Conservation (phyloP, 2,329 filamentous ascomycete genomes). For the Ceratocystis albifundus region DNA sequence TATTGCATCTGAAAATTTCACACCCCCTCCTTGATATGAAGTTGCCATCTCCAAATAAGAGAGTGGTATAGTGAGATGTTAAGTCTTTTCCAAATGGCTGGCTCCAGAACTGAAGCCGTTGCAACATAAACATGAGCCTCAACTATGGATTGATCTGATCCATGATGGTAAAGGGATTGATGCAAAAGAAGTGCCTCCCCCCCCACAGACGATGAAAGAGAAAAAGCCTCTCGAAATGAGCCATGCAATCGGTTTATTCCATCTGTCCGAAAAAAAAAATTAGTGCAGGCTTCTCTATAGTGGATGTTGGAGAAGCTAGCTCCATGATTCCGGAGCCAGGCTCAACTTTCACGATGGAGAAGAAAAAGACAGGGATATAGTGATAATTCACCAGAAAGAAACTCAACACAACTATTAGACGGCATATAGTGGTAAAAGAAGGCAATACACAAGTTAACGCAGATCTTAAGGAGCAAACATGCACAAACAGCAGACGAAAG, state of each 20-base stretch:
- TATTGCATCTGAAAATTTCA: neutral
- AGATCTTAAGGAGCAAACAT: neutral
- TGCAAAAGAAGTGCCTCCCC: neutral
- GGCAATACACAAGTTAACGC: neutral
- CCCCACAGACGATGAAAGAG: neutral
- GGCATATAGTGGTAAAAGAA: neutral
- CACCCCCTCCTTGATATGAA: neutral
- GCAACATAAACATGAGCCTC: neutral
- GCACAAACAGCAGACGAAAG: neutral
- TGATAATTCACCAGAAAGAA: neutral
- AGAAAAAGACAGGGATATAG: neutral
- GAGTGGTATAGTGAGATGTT: neutral
- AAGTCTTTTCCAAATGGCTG: neutral
- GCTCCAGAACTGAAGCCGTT: neutral
- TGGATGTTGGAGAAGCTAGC: conserved; percentile 12
- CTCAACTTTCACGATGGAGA: conserved; percentile 8
- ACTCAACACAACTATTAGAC: neutral
- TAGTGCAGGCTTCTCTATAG: neutral
- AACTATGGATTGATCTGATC: neutral
- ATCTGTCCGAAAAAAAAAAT: conserved; percentile 5
- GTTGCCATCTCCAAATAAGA: no score
- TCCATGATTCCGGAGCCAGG: conserved; percentile 17
- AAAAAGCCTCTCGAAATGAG: neutral
- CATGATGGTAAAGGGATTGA: neutral
- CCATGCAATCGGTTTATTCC: neutral